Base-by-base conservation (phyloP, 768 basidiomycete genomes). In the Boletus bicolor region DNA sequence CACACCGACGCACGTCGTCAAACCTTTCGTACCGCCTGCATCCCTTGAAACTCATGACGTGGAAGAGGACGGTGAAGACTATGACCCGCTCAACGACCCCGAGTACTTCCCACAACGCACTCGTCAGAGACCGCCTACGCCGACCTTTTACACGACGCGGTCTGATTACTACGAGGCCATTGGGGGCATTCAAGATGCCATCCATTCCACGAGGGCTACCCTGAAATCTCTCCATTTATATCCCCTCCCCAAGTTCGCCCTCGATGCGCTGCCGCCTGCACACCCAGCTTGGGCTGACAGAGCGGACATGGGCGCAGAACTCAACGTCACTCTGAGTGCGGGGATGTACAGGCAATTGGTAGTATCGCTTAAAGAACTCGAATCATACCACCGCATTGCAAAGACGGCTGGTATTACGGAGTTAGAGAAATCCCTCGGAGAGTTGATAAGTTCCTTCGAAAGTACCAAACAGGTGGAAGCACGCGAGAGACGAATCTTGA, bases 131-230 rank as follows among this genome's bases (percentile, higher is more conserved):
- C 91, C 91, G 0, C 72, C 78, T 19, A 88, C 91, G 8, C 83
- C 91, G 24, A 83, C 82, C 46, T 95, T 93, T 75, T 97, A 91
- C 76, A 92, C 93, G 17, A 87, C 86, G 15, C 84, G 87, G 35
- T 76, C 89, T 1, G 75, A 76, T 24, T 94, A 85, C 75, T 85
- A 85, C 69, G 89, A 94, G 71, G 81, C 84, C 54, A 72, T 94
- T 42, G 73, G 76, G 43, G 74, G 79, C 42, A 81, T 96, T 17
- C 84, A 93, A 65, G 74, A 74, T 11, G 86, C 89, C 49, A 77
- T 89, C 32, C 68, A 76, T 30, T 73, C 78, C 42, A 75, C 85
- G 4, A 82, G 84, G 17, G 67, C 69, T 4, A 79, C 82, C 3
- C 81, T 96, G 24, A 82, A 82, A 47, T 68, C 75, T 17, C 74